These are phyloP conservation scores for Termitomyces sp. DNA, from an alignment of 1,284 basidiomycete genomes.

Conservation along the genomic window DNA sequence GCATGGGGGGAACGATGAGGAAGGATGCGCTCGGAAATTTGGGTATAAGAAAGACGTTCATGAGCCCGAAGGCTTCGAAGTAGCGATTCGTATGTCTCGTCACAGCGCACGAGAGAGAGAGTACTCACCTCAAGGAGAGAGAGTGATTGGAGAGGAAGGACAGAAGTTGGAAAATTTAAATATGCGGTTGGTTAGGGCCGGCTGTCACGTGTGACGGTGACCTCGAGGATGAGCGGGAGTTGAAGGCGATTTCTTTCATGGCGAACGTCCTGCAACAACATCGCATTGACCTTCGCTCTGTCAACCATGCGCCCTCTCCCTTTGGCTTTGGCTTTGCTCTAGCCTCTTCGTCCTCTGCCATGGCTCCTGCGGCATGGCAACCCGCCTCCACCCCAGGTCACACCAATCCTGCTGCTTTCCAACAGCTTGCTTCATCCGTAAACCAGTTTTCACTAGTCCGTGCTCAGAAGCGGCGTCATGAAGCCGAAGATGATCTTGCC, in stretches of 20 bases:
- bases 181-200: slow-evolving; percentile 34
- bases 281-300: slow-evolving; percentile 50
- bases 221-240: slow-evolving; percentile 13
- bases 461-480: slow-evolving; percentile 56
- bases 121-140: slow-evolving; percentile 26
- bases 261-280: slow-evolving; percentile 66
- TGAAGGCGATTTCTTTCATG: slow-evolving; percentile 33
- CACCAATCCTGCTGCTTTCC: slow-evolving; percentile 46
- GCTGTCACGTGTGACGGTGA: slow-evolving; percentile 21
- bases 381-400: slow-evolving; percentile 30
- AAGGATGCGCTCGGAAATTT: slow-evolving; percentile 69
- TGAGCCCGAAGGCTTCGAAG: slow-evolving; percentile 65
- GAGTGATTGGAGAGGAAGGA: slow-evolving; percentile 17
- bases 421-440: slow-evolving; percentile 42
- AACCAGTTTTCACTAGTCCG: slow-evolving; percentile 34
- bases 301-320: slow-evolving; percentile 56
- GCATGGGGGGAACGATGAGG: slow-evolving; percentile 6
- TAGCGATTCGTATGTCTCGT: slow-evolving; percentile 80
- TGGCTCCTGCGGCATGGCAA: slow-evolving; percentile 30
- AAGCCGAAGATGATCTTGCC: slow-evolving; percentile 47
- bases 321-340: slow-evolving; percentile 71
- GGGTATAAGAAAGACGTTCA: slow-evolving; percentile 74
- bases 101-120: slow-evolving; percentile 29
- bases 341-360: slow-evolving; percentile 31
- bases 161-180: slow-evolving; percentile 23